phyloP scores from a whole-genome alignment of 352 stramenopile genomes.

The Phytophthora sojae region DNA sequence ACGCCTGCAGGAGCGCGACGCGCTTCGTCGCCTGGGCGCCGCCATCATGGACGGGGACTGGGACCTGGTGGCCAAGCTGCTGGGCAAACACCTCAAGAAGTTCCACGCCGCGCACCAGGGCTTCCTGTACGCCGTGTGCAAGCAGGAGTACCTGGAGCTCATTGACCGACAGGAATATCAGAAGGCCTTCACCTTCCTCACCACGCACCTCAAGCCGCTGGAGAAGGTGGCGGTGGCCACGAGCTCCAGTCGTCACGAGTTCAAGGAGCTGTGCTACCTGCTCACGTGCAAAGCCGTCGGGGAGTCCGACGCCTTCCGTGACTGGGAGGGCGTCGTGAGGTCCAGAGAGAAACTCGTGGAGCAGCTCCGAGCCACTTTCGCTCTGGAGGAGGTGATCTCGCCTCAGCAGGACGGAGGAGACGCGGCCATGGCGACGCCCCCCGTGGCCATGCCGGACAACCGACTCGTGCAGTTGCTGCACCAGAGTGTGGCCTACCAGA shows the following conservation, averaged over 20 bases:
- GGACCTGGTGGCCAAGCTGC: slow-evolving; percentile 85
- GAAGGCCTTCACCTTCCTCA: slow-evolving; percentile 91
- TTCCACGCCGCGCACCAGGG: slow-evolving; percentile 82
- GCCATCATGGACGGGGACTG: slow-evolving; percentile 88
- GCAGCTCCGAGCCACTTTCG: slow-evolving; percentile 84
- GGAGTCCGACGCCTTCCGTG: slow-evolving; percentile 83
- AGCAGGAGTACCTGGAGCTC: slow-evolving; percentile 90
- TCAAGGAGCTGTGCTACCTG: slow-evolving; percentile 90
- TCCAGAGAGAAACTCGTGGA: slow-evolving; percentile 89
- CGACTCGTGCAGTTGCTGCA: slow-evolving; percentile 84
- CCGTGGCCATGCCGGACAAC: slow-evolving; percentile 70
- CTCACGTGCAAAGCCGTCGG: slow-evolving; percentile 90
- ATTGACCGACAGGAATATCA: slow-evolving; percentile 91
- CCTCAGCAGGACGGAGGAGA: slow-evolving; percentile 45
- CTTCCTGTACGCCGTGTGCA: slow-evolving; percentile 90
- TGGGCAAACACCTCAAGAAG: slow-evolving; percentile 84
- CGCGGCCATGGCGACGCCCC: slow-evolving; percentile 18
- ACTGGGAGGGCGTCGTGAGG: slow-evolving; percentile 83
- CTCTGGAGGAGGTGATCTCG: slow-evolving; percentile 77
- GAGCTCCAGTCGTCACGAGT: slow-evolving; percentile 81
- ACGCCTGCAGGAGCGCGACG: slow-evolving; percentile 75
- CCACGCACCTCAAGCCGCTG: slow-evolving; percentile 88
- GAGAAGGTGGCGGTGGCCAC: slow-evolving; percentile 80
- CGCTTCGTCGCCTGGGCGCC: slow-evolving; percentile 73
- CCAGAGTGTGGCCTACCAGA: slow-evolving; percentile 90